Evolutionary conservation across 2,329 filamentous ascomycete genomes (phyloP).

Genomic region (Phaeosphaeria sp.): DNA sequence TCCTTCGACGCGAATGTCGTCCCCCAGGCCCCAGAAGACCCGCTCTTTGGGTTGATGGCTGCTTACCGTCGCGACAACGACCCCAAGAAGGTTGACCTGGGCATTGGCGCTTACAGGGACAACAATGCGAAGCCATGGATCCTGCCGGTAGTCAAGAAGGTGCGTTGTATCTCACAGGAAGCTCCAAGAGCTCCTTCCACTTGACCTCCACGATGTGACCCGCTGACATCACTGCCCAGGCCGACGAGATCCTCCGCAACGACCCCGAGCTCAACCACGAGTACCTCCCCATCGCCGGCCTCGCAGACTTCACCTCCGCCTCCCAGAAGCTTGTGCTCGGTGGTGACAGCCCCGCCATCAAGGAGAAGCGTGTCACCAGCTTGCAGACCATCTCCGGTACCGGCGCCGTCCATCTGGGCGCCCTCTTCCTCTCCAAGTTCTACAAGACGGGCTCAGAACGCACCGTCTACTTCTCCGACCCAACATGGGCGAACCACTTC

Average conservation of each 20-base stretch:
- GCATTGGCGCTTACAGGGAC: slow-evolving; percentile 94
- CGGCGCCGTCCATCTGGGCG: slow-evolving; percentile 91
- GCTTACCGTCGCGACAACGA: slow-evolving; percentile 81
- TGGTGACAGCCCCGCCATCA: slow-evolving; percentile 76
- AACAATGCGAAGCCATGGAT: slow-evolving; percentile 97
- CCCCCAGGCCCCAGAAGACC: slow-evolving; percentile 91
- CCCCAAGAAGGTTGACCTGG: slow-evolving; percentile 88
- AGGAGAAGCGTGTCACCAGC: slow-evolving; percentile 80
- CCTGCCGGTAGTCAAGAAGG: slow-evolving; percentile 94
- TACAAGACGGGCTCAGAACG: slow-evolving; percentile 70
- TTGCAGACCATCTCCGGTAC: slow-evolving; percentile 97
- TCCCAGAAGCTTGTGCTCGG: slow-evolving; percentile 92
- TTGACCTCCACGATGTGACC: background rate
- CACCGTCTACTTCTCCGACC: slow-evolving; percentile 88
- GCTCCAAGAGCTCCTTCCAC: slow-evolving; percentile 2
- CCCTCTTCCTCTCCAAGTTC: slow-evolving; percentile 92
- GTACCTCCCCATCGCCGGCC: slow-evolving; percentile 94
- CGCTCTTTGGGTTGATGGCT: slow-evolving; percentile 90
- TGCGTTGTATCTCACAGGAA: slow-evolving; percentile 50
- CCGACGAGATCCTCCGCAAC: slow-evolving; percentile 85
- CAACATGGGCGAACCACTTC: slow-evolving; percentile 98
- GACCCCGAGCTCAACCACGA: slow-evolving; percentile 96
- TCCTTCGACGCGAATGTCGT: slow-evolving; percentile 79
- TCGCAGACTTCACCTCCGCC: slow-evolving; percentile 83
- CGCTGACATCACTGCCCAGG: slow-evolving; percentile 61